phyloP scores from a whole-genome alignment of 495 filamentous ascomycete genomes.

The Geoglossum glabrum region DNA sequence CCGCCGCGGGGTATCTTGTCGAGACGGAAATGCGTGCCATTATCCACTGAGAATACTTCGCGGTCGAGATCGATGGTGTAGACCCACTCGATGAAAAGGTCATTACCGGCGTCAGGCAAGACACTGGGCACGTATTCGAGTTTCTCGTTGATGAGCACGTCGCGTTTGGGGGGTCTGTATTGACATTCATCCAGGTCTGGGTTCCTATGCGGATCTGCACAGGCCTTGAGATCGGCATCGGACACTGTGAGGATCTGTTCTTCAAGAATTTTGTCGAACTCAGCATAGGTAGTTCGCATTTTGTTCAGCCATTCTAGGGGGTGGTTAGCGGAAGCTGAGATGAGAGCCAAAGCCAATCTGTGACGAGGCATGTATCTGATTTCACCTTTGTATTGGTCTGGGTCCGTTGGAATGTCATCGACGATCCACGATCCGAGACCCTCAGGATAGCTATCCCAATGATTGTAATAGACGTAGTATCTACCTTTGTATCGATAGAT shows the following conservation, averaged over 20 bases:
- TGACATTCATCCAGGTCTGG: no score
- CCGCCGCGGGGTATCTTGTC: conserved; percentile 2
- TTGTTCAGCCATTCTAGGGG: neutral
- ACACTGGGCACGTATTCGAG: neutral
- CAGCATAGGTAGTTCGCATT: neutral
- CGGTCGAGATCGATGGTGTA: conserved; percentile 11
- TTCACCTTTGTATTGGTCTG: neutral
- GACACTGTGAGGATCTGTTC: neutral
- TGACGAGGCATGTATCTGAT: neutral
- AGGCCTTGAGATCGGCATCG: neutral
- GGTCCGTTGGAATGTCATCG: neutral
- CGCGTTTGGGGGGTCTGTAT: neutral
- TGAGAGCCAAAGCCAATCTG: no score
- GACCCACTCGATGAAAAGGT: neutral
- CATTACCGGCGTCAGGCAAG: neutral
- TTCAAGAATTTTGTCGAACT: neutral
- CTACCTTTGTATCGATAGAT: neutral
- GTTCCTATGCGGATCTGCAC: neutral
- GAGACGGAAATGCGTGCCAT: conserved; percentile 7
- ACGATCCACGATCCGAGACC: neutral
- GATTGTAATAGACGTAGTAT: neutral
- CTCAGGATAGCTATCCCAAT: neutral
- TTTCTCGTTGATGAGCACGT: no score
- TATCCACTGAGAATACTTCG: conserved; percentile 9
- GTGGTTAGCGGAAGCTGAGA: neutral